These are phyloP conservation scores for Mychonastes homosphaera DNA, from an alignment of 139 green algal genomes.

Conservation along the genomic window DNA sequence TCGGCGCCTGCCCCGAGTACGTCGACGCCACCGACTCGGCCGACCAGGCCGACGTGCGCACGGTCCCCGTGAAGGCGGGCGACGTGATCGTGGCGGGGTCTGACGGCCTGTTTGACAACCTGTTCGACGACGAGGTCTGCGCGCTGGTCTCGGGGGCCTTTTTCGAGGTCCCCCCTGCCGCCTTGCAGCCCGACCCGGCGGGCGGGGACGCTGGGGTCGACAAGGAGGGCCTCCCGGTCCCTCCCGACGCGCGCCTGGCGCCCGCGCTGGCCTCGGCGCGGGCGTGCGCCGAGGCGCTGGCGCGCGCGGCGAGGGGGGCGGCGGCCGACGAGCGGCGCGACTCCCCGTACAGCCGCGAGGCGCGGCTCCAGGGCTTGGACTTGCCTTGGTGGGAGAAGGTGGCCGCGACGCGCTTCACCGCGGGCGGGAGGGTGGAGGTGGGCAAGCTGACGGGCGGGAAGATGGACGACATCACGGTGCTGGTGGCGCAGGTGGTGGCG, in stretches of 20 bases:
- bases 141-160: no score
- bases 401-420: slow-evolving; percentile 28
- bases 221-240: slow-evolving; percentile 24
- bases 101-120: slow-evolving; percentile 69
- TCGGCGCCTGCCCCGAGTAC: slow-evolving; percentile 52
- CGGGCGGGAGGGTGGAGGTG: slow-evolving; percentile 48
- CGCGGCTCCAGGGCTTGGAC: slow-evolving; percentile 57
- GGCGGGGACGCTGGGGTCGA: no score
- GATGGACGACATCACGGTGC: slow-evolving; percentile 85
- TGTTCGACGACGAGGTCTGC: slow-evolving; percentile 8
- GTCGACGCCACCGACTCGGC: slow-evolving; percentile 57
- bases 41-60: slow-evolving; percentile 46
- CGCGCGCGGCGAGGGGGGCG: slow-evolving; percentile 21
- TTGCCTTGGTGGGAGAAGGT: slow-evolving; percentile 74
- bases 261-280: neutral
- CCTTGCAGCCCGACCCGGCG: no score
- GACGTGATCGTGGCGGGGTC: slow-evolving; percentile 52
- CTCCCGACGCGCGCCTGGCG: no score
- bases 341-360: slow-evolving; percentile 65
- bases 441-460: slow-evolving; percentile 51
- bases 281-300: slow-evolving; percentile 26
- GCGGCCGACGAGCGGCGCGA: slow-evolving; percentile 45
- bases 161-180: no score
- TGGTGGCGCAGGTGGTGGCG: slow-evolving; percentile 47
- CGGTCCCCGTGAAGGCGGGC: slow-evolving; percentile 32